phyloP scores from a whole-genome alignment of 2,329 filamentous ascomycete species.

The Colletotrichum destructivum region DNA sequence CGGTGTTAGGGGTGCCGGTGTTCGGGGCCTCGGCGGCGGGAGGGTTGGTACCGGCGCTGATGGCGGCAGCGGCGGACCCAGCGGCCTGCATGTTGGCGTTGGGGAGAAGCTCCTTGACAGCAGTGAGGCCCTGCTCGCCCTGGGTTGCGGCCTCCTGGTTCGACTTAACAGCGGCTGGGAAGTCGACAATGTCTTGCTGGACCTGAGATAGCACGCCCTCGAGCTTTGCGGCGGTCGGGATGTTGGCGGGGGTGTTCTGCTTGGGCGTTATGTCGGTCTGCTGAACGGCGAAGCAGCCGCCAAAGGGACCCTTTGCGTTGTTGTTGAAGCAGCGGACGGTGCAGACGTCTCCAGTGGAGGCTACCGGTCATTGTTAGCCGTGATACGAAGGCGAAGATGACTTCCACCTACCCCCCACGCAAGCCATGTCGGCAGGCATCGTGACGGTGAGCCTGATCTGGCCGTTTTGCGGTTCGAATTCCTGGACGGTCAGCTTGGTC shows the following conservation, averaged over 20 bases:
- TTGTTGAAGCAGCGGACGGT: constrained; percentile 74
- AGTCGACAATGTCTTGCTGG: constrained; percentile 65
- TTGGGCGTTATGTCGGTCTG: constrained; percentile 63
- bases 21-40: constrained; percentile 20
- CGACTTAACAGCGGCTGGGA: constrained; percentile 57
- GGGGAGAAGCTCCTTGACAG: constrained; percentile 56
- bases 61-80: constrained; percentile 16
- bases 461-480: constrained; percentile 69
- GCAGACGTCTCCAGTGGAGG: constrained; percentile 71
- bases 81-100: constrained; percentile 54
- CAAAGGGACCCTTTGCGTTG: constrained; percentile 69
- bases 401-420: constrained; percentile 61
- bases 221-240: constrained; percentile 63
- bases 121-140: constrained; percentile 53
- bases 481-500: constrained; percentile 64
- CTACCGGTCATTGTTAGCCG: constrained; percentile 46
- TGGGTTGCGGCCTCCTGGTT: constrained; percentile 56
- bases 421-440: constrained; percentile 65
- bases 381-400: background rate
- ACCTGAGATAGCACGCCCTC: constrained; percentile 65
- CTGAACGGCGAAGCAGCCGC: constrained; percentile 71
- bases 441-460: constrained; percentile 70
- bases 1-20: constrained; percentile 3
- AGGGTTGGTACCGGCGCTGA: constrained; percentile 21
- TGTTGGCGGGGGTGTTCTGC: constrained; percentile 60